A percentile compares a stretch with the other conserved stretches of the same genome.
phyloP scores from a whole-genome alignment of 306 rosid species.

The Medicago arabica region DNA sequence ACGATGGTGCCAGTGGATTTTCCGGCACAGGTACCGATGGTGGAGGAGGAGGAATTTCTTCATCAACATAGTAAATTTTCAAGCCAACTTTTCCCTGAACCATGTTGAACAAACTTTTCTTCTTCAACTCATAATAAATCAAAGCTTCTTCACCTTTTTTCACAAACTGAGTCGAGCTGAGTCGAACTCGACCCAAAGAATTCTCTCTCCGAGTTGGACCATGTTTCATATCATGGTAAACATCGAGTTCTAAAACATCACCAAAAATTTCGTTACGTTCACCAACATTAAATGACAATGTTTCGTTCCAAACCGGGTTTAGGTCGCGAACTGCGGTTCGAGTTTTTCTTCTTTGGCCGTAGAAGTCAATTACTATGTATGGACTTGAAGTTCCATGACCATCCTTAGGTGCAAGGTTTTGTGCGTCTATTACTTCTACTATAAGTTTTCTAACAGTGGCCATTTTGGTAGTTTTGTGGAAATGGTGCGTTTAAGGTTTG shows the following conservation, averaged over 20 bases:
- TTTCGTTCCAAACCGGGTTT: constrained; percentile 82
- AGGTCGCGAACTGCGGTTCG: constrained; percentile 56
- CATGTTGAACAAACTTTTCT: constrained; percentile 59
- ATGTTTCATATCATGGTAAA: constrained; percentile 61
- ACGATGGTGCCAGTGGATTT: constrained; percentile 24
- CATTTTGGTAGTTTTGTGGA: constrained; percentile 33
- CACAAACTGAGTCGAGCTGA: constrained; percentile 74
- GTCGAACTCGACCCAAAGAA: constrained; percentile 67
- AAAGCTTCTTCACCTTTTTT: constrained; percentile 88
- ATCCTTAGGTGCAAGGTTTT: constrained; percentile 73
- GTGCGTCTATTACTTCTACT: constrained; percentile 87
- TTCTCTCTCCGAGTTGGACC: constrained; percentile 70
- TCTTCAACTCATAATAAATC: constrained; percentile 69
- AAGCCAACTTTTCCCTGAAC: constrained; percentile 80
- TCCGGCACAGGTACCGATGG: not conserved
- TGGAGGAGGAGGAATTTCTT: constrained; percentile 29
- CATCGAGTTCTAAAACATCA: constrained; percentile 69
- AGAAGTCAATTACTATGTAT: constrained; percentile 65
- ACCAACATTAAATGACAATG: constrained; percentile 66
- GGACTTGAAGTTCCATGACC: constrained; percentile 88
- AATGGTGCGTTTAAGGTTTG: constrained; percentile 5
- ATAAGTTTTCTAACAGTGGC: constrained; percentile 57
- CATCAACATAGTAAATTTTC: constrained; percentile 66
- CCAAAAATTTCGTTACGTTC: constrained; percentile 61
- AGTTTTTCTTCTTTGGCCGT: constrained; percentile 71